Evolutionary conservation across 257 asterid genomes (phyloP).

Genomic region (Ligustrum vulgare): DNA sequence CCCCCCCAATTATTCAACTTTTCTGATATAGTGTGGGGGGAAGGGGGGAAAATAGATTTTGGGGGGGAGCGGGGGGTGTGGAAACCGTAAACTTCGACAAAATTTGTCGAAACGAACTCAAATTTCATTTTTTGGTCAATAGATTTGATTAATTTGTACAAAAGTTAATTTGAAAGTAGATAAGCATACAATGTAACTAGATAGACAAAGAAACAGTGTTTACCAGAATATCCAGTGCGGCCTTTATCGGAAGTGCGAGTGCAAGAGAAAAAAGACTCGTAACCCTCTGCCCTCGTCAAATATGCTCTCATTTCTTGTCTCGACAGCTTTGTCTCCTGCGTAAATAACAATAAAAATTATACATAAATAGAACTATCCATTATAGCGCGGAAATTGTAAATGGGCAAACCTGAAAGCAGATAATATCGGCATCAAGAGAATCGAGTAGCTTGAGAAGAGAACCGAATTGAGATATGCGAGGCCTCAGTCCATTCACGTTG

Average conservation of each 20-base stretch:
- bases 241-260: conserved; percentile 77
- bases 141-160: too few species aligned
- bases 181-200: not conserved
- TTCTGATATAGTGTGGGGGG: too few species aligned
- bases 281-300: conserved; percentile 87
- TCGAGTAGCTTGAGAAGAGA: conserved; percentile 76
- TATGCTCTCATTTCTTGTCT: conserved; percentile 71
- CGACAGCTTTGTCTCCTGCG: conserved; percentile 84
- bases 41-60: too few species aligned
- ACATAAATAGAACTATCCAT: not conserved
- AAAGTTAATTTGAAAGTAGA: too few species aligned
- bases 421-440: conserved; percentile 81
- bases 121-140: too few species aligned
- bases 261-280: conserved; percentile 94
- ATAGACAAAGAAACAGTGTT: not conserved
- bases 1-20: too few species aligned
- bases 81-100: too few species aligned
- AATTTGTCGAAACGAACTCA: too few species aligned
- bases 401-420: conserved; percentile 67
- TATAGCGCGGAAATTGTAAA: not conserved
- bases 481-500: conserved; percentile 91
- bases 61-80: too few species aligned
- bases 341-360: not conserved
- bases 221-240: conserved; percentile 90
- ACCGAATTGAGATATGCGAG: conserved; percentile 79